These are phyloP conservation scores for Cladosporium sp. DNA, from an alignment of 2,329 filamentous ascomycete species.

Conservation along the genomic window DNA sequence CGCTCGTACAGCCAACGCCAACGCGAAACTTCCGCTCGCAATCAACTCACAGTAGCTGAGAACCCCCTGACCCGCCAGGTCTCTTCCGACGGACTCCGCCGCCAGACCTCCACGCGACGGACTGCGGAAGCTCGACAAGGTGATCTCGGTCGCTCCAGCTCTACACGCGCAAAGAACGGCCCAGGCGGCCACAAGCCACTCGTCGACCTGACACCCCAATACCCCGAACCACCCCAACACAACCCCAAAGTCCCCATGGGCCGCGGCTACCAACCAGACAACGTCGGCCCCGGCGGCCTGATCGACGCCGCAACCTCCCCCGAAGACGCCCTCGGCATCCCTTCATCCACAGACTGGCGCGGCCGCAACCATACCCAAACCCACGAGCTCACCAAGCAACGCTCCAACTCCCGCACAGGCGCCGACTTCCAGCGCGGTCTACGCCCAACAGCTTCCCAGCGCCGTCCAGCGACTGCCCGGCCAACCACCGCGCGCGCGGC, in stretches of 20 bases:
- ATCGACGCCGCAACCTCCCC: conserved; percentile 49
- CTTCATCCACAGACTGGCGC: conserved; percentile 48
- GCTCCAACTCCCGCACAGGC: conserved; percentile 13
- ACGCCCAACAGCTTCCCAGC: conserved; percentile 5
- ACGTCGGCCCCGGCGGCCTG: conserved; percentile 41
- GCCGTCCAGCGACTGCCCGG: conserved; percentile 7
- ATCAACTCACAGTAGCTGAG: conserved; percentile 54
- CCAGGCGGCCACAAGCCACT: conserved; percentile 58
- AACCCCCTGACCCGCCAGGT: conserved; percentile 53
- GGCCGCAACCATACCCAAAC: conserved; percentile 28
- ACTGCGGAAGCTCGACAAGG: not conserved
- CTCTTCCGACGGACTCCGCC: conserved; percentile 21
- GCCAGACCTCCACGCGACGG: conserved; percentile 21
- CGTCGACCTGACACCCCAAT: conserved; percentile 66
- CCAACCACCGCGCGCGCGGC: conserved; percentile 9
- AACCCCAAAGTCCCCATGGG: conserved; percentile 54
- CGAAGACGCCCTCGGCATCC: conserved; percentile 43
- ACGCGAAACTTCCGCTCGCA: conserved; percentile 40
- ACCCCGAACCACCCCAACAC: conserved; percentile 64
- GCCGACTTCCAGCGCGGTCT: conserved; percentile 14
- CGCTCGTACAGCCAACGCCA: conserved; percentile 52
- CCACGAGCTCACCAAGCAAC: not conserved
- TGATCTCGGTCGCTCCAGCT: conserved; percentile 40
- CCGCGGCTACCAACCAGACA: conserved; percentile 47
- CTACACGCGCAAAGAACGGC: conserved; percentile 43